Base-by-base conservation (phyloP, 345 rosid genomes). In the Salix caprea region DNA sequence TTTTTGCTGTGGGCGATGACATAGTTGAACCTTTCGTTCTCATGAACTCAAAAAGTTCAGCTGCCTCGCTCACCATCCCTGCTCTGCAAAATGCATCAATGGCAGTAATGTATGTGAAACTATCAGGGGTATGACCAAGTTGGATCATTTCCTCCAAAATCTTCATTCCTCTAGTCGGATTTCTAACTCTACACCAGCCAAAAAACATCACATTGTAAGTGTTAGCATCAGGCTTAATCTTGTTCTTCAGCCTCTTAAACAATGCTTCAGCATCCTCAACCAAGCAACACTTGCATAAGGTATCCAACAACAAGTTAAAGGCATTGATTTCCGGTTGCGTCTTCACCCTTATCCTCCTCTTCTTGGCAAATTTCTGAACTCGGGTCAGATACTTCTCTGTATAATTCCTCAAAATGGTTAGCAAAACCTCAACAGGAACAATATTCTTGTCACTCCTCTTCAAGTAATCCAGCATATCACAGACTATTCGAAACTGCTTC, bases 111-210 rank as follows among this genome's bases (percentile, higher is more conserved):
- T 92, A 96, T 0, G 98, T 94, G 79, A 96, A 94, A 85, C 84
- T 88, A 66, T 91, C 95, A 16, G 97, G 97, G 37, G 86, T 82
- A 62, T 84, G 91, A 46, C 99, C 99, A 70, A 88, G 86, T 71
- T 80, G 75, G 52, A 91, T 92, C 99, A 94, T 96, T 80, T 92
- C 95, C 62, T 96, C 97, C 71, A 94, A 88, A 72, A 89, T 50
- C 73, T 44, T 77, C 97, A 91, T 88, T 64, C 89, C 98, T 76
- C 86, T 87, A 40, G 70, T 87, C 0, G 97, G 98, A 28, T 90
- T 87, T 74, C 95, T 92, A 64, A 94, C 95, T 76, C 98, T 87
- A 79, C 97, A 92, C 87, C 97, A 94, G 56, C 99, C 97, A 39
- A 96, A 92, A 79, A 92, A 96, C 90, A 96, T 82, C 13, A 89